Evolutionary conservation across 2,329 filamentous ascomycete genomes (phyloP).

Genomic region (Trichoderma koningiopsis): DNA sequence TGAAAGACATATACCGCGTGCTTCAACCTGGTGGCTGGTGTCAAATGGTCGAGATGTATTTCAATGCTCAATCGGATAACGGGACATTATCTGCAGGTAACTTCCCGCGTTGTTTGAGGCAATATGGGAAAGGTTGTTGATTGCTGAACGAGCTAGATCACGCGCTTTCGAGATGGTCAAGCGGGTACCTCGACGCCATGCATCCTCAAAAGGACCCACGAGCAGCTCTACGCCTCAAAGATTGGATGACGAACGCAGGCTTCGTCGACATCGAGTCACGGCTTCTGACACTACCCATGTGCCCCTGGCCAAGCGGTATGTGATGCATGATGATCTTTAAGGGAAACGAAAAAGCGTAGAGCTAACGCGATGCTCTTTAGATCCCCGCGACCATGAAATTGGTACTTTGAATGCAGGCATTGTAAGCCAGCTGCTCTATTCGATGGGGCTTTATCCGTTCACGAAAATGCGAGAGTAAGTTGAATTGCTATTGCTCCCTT

Average conservation of each 20-base stretch:
- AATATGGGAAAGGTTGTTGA: background rate
- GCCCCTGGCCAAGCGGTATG: conserved; percentile 69
- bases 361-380: conserved; percentile 38
- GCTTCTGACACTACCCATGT: conserved; percentile 69
- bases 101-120: conserved; percentile 27
- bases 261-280: conserved; percentile 68
- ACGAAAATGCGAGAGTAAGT: conserved; percentile 52
- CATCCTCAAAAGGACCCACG: conserved; percentile 67
- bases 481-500: background rate
- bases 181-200: conserved; percentile 62
- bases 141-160: conserved; percentile 49
- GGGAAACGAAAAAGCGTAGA: too few relatives aligned
- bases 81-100: conserved; percentile 69
- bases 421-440: conserved; percentile 56
- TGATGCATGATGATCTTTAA: background rate
- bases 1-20: conserved; percentile 73
- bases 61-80: conserved; percentile 83
- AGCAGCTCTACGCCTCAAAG: conserved; percentile 61
- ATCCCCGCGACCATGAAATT: conserved; percentile 54
- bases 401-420: conserved; percentile 57
- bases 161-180: conserved; percentile 69
- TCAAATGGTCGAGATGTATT: conserved; percentile 86
- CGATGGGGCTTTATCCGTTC: conserved; percentile 59
- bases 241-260: conserved; percentile 61
- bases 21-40: conserved; percentile 79